A percentile compares a stretch with the other conserved stretches of the same genome.
Conservation (phyloP, 2,329 filamentous ascomycete genomes). For the Ambrosiella xylebori region DNA sequence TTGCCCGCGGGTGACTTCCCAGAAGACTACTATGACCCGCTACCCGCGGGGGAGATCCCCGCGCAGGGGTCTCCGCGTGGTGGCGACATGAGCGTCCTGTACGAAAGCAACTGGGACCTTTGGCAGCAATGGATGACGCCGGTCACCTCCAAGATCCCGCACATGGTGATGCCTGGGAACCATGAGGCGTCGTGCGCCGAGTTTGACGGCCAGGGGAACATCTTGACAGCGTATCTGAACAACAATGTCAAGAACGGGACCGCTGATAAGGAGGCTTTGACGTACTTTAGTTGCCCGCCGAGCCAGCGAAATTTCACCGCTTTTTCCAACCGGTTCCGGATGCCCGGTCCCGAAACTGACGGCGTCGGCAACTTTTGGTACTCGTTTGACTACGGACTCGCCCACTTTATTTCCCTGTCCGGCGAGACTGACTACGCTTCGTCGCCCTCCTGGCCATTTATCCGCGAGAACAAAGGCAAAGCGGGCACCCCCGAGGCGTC, state of each 20-base stretch:
- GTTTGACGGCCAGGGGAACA: constrained; percentile 28
- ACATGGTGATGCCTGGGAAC: constrained; percentile 34
- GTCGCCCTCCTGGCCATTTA: constrained; percentile 29
- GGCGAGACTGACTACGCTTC: constrained; percentile 33
- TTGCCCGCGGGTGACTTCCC: constrained; percentile 24
- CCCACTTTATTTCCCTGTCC: constrained; percentile 31
- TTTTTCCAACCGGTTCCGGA: constrained; percentile 33
- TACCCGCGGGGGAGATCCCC: constrained; percentile 27
- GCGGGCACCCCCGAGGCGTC: constrained; percentile 24
- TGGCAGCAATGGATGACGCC: constrained; percentile 32
- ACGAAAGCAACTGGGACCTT: constrained; percentile 34
- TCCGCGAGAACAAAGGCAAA: constrained; percentile 24
- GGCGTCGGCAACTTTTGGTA: constrained; percentile 37
- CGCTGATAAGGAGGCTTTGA: constrained; percentile 22
- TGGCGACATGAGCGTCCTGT: constrained; percentile 31
- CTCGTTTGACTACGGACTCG: constrained; percentile 36
- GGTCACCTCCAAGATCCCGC: constrained; percentile 27
- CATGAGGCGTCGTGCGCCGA: constrained; percentile 32
- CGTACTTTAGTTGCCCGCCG: constrained; percentile 34
- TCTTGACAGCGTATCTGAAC: constrained; percentile 29
- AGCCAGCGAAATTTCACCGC: constrained; percentile 35
- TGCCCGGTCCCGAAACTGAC: constrained; percentile 29
- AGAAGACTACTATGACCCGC: constrained; percentile 24
- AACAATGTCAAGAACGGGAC: constrained; percentile 26
- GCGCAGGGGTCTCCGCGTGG: constrained; percentile 29